phyloP scores from a whole-genome alignment of 2,329 filamentous ascomycete genomes.

The Fusarium sp. region DNA sequence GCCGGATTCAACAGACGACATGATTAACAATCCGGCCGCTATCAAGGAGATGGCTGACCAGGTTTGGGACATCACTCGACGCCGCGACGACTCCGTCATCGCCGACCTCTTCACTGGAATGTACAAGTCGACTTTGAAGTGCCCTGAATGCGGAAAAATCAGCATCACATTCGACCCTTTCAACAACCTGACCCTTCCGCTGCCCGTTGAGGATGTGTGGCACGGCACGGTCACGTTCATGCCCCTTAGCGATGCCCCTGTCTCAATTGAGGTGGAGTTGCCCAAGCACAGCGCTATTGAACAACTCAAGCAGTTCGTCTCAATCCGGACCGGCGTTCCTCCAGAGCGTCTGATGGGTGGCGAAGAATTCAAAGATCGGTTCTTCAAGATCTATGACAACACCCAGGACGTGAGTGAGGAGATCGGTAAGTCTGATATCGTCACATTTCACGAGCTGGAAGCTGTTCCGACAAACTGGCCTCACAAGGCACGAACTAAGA shows the following conservation, averaged over 20 bases:
- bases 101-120: constrained; percentile 96
- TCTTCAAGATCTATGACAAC: constrained; percentile 88
- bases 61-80: constrained; percentile 90
- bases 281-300: constrained; percentile 77
- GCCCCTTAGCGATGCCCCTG: constrained; percentile 74
- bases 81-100: constrained; percentile 92
- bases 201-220: constrained; percentile 88
- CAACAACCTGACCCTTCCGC: constrained; percentile 88
- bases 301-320: constrained; percentile 72
- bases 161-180: constrained; percentile 99
- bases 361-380: constrained; percentile 82
- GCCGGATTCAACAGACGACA: constrained; percentile 96
- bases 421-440: constrained; percentile 70
- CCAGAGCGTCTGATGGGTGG: constrained; percentile 74
- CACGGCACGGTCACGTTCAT: constrained; percentile 76
- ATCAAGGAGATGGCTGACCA: constrained; percentile 85
- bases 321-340: constrained; percentile 70
- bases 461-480: constrained; percentile 79
- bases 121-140: constrained; percentile 97
- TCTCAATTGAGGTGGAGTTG: constrained; percentile 78
- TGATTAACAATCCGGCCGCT: constrained; percentile 80
- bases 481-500: constrained; percentile 57
- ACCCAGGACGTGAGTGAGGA: constrained; percentile 71
- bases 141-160: constrained; percentile 89
- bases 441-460: constrained; percentile 79